Conservation (phyloP, 331 rosid genomes). For the Quercus tomentella region DNA sequence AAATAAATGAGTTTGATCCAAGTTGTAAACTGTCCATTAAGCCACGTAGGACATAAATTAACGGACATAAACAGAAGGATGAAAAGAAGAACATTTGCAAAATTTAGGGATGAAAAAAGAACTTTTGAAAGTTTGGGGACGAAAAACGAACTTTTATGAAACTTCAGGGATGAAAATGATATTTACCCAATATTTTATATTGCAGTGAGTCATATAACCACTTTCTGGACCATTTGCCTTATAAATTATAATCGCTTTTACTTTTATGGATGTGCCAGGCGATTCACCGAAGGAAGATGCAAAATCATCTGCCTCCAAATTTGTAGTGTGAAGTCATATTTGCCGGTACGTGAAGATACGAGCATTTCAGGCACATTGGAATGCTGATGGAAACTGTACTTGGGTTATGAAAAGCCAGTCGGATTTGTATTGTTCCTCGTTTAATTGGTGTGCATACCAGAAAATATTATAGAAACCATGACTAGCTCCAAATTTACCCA, state of each 20-base stretch:
- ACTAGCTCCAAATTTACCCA: background rate
- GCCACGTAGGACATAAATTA: too few species aligned
- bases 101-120: too few species aligned
- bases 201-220: background rate
- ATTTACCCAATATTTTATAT: too few species aligned
- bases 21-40: too few species aligned
- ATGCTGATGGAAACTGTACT: constrained; percentile 10
- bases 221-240: background rate
- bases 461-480: background rate
- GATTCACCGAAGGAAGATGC: constrained; percentile 35
- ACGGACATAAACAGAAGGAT: too few species aligned
- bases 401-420: constrained; percentile 14
- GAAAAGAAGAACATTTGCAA: too few species aligned
- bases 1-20: too few species aligned
- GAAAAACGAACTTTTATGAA: too few species aligned
- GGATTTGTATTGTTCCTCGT: background rate
- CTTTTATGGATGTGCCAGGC: constrained; percentile 34
- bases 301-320: constrained; percentile 30
- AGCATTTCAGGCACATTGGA: constrained; percentile 7
- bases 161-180: too few species aligned
- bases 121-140: too few species aligned
- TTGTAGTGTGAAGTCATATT: constrained; percentile 36
- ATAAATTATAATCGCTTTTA: background rate
- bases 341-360: constrained; percentile 3
- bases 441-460: background rate